Evolutionary conservation across 495 filamentous ascomycete genomes (phyloP), one percentile per base, ranked within the genome.

Genomic region (Aspergillus bridgeri): DNA sequence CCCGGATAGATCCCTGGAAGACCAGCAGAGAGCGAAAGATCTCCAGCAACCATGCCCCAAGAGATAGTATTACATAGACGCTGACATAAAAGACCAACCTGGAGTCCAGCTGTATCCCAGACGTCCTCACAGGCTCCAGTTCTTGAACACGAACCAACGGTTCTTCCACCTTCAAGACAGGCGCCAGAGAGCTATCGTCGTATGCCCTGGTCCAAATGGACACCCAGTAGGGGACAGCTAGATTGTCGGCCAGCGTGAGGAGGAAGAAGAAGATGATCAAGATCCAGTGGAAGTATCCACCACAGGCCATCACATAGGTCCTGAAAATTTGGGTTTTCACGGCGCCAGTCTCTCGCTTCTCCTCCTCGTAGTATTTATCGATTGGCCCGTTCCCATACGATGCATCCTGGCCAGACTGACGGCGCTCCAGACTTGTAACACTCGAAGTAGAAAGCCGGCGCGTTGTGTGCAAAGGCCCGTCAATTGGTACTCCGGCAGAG

Each of bases 321-420:
- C 71, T 64, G 54, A 92, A 95, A 7, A 93, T 77, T 2, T 68
- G 65, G 11, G 75, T 72, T 52, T 81, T 83, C 20, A 95, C 81
- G 13, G 81, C 73, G 4, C 90, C 90, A 27, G 76, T 75, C 59
- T 90, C 87, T 58, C 84, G 74, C 19, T 73, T 79, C 62, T 95
- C 90, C 2, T 91, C 89, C 61, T 89, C 84, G 43, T 88, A 80
- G 57, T 92, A 93, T 63, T 84, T 89, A 5, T 84, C 77, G 64
- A 49, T 72, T 29, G 62, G n/a, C 0, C 76, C 64, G 57, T 81
- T 83, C 53, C 79, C 61, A 13, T 6, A 29, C 1, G 42, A 18
- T 11, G 42, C 18, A 27, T 50, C 24, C 19, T 25, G 9, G 9
- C n/a, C 9, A n/a, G 23, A 29, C 19, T 1, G 53, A 17, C 19